A percentile compares a stretch with the other conserved stretches of the same genome.
phyloP scores from a whole-genome alignment of 306 rosid species.

The Casuarina glauca region DNA sequence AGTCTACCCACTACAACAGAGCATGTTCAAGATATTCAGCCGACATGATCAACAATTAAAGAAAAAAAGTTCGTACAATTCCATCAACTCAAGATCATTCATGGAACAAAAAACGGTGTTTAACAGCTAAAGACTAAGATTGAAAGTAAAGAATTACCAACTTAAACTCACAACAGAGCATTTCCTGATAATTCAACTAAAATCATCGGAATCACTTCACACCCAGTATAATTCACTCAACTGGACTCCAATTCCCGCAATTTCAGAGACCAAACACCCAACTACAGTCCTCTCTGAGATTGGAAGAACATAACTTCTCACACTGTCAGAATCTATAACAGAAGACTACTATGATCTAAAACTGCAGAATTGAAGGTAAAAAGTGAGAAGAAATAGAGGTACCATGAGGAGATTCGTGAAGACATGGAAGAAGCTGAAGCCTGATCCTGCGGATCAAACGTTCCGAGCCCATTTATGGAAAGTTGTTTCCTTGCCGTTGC shows the following conservation, averaged over 20 bases:
- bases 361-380: neutral
- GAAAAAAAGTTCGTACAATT: neutral
- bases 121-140: neutral
- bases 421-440: constrained; percentile 67
- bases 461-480: constrained; percentile 34
- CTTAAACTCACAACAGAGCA: neutral
- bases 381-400: neutral
- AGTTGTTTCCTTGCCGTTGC: neutral
- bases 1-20: neutral
- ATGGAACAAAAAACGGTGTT: neutral
- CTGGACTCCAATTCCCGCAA: neutral
- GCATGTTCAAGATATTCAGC: neutral
- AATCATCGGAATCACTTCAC: neutral
- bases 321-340: neutral
- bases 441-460: constrained; percentile 64
- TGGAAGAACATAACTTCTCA: neutral
- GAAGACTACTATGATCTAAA: neutral
- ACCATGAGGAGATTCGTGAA: constrained; percentile 89
- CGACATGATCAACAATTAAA: neutral
- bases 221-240: constrained; percentile 13
- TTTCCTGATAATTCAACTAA: constrained; percentile 10
- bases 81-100: neutral
- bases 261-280: neutral
- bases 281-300: neutral
- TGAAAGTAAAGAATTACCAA: neutral